phyloP scores from a whole-genome alignment of 192 early-diverging fungal genomes.

The Dispira simplex region DNA sequence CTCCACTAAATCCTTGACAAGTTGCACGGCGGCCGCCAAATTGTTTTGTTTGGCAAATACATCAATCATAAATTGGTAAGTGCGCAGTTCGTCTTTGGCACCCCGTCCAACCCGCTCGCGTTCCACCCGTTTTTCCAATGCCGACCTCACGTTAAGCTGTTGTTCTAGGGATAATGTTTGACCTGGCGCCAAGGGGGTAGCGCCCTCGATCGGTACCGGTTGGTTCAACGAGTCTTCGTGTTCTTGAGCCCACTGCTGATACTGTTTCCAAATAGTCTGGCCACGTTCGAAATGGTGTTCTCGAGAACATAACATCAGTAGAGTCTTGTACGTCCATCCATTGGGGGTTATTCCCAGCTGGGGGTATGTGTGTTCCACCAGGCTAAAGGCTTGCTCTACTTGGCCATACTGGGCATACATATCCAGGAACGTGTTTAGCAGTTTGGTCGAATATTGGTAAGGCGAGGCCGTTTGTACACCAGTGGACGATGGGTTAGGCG shows the following conservation, averaged over 20 bases:
- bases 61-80: conserved; percentile 45
- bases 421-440: conserved; percentile 43
- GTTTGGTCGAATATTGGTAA: conserved; percentile 19
- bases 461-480: conserved; percentile 17
- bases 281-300: conserved; percentile 40
- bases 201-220: conserved; percentile 9
- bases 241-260: conserved; percentile 36
- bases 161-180: conserved; percentile 11
- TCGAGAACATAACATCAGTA: conserved; percentile 41
- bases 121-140: conserved; percentile 20
- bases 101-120: conserved; percentile 31
- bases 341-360: conserved; percentile 29
- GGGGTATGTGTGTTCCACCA: conserved; percentile 33
- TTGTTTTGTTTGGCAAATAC: conserved; percentile 40
- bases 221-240: conserved; percentile 2
- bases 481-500: conserved; percentile 18
- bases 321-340: conserved; percentile 41
- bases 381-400: conserved; percentile 23
- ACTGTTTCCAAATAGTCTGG: conserved; percentile 51
- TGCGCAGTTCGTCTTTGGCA: conserved; percentile 32
- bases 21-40: conserved; percentile 25
- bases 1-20: conserved; percentile 27
- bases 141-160: conserved; percentile 20
- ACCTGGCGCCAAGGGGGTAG: not conserved
- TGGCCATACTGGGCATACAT: conserved; percentile 37